These are phyloP conservation scores for Wallacemonas sp. DNA, from an alignment of 208 protist species.

Conservation along the genomic window DNA sequence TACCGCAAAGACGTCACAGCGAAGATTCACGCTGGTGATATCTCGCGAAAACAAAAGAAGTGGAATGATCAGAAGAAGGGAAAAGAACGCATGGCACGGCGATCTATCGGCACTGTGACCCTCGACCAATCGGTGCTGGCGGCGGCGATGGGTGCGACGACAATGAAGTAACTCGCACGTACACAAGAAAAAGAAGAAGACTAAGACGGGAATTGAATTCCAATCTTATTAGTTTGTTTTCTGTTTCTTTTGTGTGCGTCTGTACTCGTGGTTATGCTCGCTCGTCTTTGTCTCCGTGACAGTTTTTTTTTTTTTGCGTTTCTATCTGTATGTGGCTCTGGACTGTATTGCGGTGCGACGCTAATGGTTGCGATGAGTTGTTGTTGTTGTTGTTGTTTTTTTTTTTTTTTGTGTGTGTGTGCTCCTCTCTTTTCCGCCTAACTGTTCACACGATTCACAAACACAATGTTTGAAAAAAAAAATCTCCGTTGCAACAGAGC, in stretches of 20 bases:
- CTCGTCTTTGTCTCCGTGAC: too few species aligned
- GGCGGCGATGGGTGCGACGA: slow-evolving; percentile 83
- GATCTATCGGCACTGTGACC: slow-evolving; percentile 90
- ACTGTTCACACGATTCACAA: too few species aligned
- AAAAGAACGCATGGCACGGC: slow-evolving; percentile 95
- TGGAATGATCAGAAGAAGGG: slow-evolving; percentile 97
- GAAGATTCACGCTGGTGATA: slow-evolving; percentile 96
- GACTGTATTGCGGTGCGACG: too few species aligned
- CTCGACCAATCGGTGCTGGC: slow-evolving; percentile 93
- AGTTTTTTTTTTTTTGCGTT: slow-evolving; percentile 4
- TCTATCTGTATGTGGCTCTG: neutral
- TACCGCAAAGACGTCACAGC: slow-evolving; percentile 95
- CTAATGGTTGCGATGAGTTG: too few species aligned
- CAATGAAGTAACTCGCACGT: slow-evolving; percentile 9
- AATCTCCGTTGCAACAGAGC: too few species aligned
- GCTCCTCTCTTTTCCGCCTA: too few species aligned
- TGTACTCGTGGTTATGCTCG: neutral
- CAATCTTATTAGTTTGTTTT: too few species aligned
- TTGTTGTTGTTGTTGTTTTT: neutral
- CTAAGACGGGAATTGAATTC: too few species aligned
- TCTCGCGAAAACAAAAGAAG: slow-evolving; percentile 96
- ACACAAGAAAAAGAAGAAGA: too few species aligned
- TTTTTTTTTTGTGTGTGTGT: neutral
- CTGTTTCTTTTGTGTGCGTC: too few species aligned
- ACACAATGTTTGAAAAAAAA: too few species aligned